Evolutionary conservation across 148 eudicot genomes (phyloP), one percentile per base, ranked within the genome.

Genomic region (Fagopyrum esculentum): DNA sequence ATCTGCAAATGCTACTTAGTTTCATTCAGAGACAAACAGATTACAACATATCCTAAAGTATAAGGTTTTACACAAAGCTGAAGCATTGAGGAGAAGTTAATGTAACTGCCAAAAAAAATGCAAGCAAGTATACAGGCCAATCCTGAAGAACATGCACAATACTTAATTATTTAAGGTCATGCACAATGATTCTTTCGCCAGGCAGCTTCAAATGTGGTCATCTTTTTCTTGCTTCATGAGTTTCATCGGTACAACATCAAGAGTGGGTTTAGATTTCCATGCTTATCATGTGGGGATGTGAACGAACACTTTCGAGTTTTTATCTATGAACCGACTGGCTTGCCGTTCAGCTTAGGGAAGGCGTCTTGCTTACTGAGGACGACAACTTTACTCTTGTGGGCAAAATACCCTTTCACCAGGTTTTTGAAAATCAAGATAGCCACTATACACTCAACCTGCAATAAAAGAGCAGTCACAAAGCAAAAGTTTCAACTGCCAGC

Each of bases 291-390:
- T 40, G 45, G 71, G 6, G 47, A n/a, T 6, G 6, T 43, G 6
- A 43, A 40, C 8, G 30, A 4, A 64, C 46, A 40, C 70, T 16
- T 64, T 6, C 0, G 16, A 40, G 40, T 22, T 22, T 22, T 22
- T 22, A 22, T 22, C 26, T 6, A 91, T 1, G 91, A 81, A 71
- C 80, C 85, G 64, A 92, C 93, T 3, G 92, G 91, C 82, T 92
- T 95, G 52, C 92, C 98, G 55, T 81, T 83, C 81, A 90, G 78
- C 76, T 85, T 95, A 45, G 98, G 98, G 80, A 95, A 95, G 70
- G 98, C 96, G 66, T 92, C 98, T 83, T 95, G 97, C 76, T 95
- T 95, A 84, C 98, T 95, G 45, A 95, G 78, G 81, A 95, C 97
- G 26, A 83, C 92, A 61, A 95, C 98, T 86, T 95, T 95, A 76